Base-by-base conservation (phyloP, 2,329 filamentous ascomycete genomes). In the Pseudogymnoascus pannorum region DNA sequence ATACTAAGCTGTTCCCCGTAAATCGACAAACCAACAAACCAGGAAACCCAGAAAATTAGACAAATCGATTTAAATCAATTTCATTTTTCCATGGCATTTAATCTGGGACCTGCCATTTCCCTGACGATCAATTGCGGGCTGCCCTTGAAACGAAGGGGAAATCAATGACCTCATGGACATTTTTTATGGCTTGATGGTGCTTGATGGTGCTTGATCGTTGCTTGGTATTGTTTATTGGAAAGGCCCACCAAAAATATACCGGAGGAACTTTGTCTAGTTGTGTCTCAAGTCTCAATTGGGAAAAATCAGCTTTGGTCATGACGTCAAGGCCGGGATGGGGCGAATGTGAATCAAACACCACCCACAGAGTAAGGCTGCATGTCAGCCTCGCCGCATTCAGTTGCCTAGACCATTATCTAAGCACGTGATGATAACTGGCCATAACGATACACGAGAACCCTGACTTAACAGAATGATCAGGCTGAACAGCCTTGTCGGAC, bases 321-420 rank as follows among this genome's bases (percentile, higher is more conserved):
- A 51, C 44, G 44, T 51, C 44, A 51, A 51, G 24, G 44, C 44
- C 44, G 44, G 14, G 24, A 29, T 51, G 24, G 16, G 24, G 24
- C 44, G 44, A 31, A 29, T 51, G 44, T 51, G 44, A 51, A 51
- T 51, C 44, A 51, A 51, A 51, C 44, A 51, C 44, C 24, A 31
- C n/a, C 44, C 44, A 24, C n/a, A 7, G 8, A 6, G 8, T 2
- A 18, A 51, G 44, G 44, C 44, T 51, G 44, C n/a, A 51, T 3
- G 4, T 16, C 24, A 51, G 44, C 44, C 44, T 51, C 44, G 44
- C 44, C 44, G 44, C 24, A n/a, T 51, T 51, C 44, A 29, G 44
- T 29, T 14, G 44, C 29, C 12, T 4, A 29, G 14, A n/a, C 5
- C n/a, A 33, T 9, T 12, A 12, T 3, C 14, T 1, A 4, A 16